phyloP scores from a whole-genome alignment of 108 stramenopile genomes.

The Craspedostauros australis region DNA sequence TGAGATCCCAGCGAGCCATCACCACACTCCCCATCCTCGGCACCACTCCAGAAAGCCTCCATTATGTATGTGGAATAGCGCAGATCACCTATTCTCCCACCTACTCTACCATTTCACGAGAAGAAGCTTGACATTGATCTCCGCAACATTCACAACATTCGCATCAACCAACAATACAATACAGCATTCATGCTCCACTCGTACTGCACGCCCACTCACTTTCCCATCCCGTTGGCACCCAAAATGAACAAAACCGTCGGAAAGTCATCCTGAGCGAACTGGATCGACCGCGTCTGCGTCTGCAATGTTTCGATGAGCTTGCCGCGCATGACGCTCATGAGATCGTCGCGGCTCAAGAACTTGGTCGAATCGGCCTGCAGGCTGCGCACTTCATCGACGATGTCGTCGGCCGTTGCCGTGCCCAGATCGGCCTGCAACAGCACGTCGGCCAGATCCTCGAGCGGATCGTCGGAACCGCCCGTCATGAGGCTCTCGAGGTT shows the following conservation, averaged over 20 bases:
- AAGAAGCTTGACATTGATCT: no score
- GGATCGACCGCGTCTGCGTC: conserved; percentile 31
- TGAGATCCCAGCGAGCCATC: no score
- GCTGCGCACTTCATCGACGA: conserved; percentile 64
- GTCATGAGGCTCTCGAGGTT: conserved; percentile 57
- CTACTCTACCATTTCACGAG: no score
- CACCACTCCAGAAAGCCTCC: no score
- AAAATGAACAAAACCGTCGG: conserved; percentile 74
- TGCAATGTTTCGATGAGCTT: conserved; percentile 72
- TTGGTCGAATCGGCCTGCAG: conserved; percentile 36
- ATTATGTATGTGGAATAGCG: no score
- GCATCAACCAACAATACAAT: no score
- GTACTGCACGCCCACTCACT: conserved; percentile 16
- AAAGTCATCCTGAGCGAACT: conserved; percentile 41
- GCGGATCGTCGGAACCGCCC: conserved; percentile 36
- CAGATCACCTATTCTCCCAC: no score
- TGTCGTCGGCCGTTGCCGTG: conserved; percentile 65
- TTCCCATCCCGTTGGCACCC: conserved; percentile 93
- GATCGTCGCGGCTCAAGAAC: conserved; percentile 54
- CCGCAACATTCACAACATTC: no score
- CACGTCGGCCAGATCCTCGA: conserved; percentile 70
- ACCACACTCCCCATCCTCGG: no score
- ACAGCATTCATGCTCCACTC: not conserved
- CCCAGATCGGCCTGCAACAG: conserved; percentile 80
- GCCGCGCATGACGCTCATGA: conserved; percentile 71